Conservation (phyloP, 805 yeast species). For the Priceomyces fermenticarens region DNA sequence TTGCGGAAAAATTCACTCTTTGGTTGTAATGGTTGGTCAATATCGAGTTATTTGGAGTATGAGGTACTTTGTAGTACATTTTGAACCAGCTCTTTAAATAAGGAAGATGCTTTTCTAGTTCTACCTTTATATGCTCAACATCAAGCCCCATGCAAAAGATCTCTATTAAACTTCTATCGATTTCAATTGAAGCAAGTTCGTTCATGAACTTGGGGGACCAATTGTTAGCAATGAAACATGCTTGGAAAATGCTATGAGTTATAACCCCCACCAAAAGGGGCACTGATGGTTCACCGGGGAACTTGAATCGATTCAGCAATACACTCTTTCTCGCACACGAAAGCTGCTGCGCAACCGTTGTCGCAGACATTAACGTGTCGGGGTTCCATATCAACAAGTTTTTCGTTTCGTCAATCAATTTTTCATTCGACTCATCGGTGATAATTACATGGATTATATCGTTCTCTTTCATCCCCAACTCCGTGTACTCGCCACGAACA, state of each 20-base stretch:
- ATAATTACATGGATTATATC: constrained; percentile 67
- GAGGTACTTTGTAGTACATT: constrained; percentile 32
- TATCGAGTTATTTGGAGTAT: constrained; percentile 13
- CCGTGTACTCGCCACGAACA: constrained; percentile 61
- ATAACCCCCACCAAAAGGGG: constrained; percentile 78
- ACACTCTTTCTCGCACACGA: constrained; percentile 72
- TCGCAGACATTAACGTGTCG: constrained; percentile 77
- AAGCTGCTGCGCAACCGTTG: constrained; percentile 73
- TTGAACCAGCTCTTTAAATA: constrained; percentile 54
- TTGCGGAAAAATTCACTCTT: constrained; percentile 47
- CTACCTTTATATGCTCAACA: constrained; percentile 37
- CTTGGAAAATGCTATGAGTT: constrained; percentile 73
- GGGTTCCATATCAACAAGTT: constrained; percentile 81
- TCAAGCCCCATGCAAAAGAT: constrained; percentile 58
- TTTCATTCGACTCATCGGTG: constrained; percentile 33
- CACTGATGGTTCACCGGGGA: constrained; percentile 62
- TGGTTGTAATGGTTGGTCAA: constrained; percentile 26
- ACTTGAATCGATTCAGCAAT: constrained; percentile 50
- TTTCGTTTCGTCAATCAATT: constrained; percentile 51
- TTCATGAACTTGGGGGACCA: constrained; percentile 39
- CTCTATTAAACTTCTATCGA: constrained; percentile 43
- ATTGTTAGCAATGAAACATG: constrained; percentile 40
- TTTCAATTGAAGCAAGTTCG: constrained; percentile 33
- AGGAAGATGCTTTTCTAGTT: constrained; percentile 46
- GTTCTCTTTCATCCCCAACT: constrained; percentile 43